Percentiles rank a stretch among this genome's conserved stretches.
These are phyloP conservation scores for Mycocentrospora acerina DNA, from an alignment of 2,329 filamentous ascomycete species.

Conservation along the genomic window DNA sequence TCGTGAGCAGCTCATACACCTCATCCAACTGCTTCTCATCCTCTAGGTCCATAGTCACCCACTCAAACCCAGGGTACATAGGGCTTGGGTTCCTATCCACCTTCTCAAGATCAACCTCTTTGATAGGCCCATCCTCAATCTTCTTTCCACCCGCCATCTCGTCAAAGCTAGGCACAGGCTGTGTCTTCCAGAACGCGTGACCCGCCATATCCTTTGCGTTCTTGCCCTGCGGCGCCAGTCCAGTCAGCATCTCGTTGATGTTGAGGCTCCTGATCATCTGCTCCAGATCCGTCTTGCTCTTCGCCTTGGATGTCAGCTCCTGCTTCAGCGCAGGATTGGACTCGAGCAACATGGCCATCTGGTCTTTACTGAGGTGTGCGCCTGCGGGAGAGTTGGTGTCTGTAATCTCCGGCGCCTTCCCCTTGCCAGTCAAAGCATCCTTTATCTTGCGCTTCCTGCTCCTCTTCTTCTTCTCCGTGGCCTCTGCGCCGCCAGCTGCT, in stretches of 20 bases:
- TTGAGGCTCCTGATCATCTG: constrained; percentile 62
- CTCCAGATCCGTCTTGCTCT: constrained; percentile 35
- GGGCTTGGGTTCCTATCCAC: constrained; percentile 75
- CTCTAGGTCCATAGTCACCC: constrained; percentile 85
- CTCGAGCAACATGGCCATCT: constrained; percentile 40
- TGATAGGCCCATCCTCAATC: constrained; percentile 78
- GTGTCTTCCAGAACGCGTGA: constrained; percentile 99
- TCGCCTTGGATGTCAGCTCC: constrained; percentile 36
- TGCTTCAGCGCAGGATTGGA: constrained; percentile 43
- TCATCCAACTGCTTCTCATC: constrained; percentile 78
- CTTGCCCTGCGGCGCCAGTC: constrained; percentile 75
- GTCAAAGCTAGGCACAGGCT: constrained; percentile 84
- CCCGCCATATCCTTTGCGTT: constrained; percentile 95
- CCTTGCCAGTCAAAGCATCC: constrained; percentile 41
- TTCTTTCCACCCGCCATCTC: constrained; percentile 47
- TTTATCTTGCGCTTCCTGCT: constrained; percentile 65
- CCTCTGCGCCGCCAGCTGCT: constrained; percentile 38
- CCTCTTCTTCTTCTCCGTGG: constrained; percentile 64
- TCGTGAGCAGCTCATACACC: constrained; percentile 85
- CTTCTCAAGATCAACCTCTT: constrained; percentile 73
- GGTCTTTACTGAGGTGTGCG: constrained; percentile 39
- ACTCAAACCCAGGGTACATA: constrained; percentile 81
- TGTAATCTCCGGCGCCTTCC: constrained; percentile 29
- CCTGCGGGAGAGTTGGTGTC: constrained; percentile 30
- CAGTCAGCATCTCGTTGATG: constrained; percentile 72